These are phyloP conservation scores for Halteria grandinella DNA, from an alignment of 73 alveolate genomes.

Conservation along the genomic window DNA sequence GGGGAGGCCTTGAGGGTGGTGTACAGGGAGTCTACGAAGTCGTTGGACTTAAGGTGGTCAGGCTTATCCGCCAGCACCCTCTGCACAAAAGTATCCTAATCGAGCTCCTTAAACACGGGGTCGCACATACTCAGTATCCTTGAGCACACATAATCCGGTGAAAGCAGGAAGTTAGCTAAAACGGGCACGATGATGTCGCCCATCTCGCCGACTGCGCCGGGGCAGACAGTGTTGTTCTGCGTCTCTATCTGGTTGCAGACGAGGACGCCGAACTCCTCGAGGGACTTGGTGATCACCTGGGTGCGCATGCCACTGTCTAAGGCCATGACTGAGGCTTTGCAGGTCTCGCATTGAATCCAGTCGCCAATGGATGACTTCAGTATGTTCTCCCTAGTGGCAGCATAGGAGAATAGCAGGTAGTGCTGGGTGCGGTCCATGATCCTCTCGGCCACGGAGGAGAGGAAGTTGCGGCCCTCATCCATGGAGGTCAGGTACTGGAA, in stretches of 20 bases:
- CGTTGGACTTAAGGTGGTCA: constrained; percentile 49
- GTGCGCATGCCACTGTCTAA: constrained; percentile 13
- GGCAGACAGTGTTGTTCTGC: constrained; percentile 41
- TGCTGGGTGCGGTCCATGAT: constrained; percentile 20
- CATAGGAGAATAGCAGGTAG: constrained; percentile 5
- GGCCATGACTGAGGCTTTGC: constrained; percentile 15
- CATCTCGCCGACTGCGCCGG: constrained; percentile 57
- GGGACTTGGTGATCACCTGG: constrained; percentile 8
- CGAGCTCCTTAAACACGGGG: not conserved
- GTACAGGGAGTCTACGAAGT: constrained; percentile 51
- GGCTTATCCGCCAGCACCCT: constrained; percentile 65
- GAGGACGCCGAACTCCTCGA: not conserved
- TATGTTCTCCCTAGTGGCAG: too few species aligned
- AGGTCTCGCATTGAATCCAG: constrained; percentile 16
- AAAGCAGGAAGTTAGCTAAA: constrained; percentile 46
- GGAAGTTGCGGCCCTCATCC: constrained; percentile 13
- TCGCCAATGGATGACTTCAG: not conserved
- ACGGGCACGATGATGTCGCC: constrained; percentile 38
- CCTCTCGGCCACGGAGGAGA: not conserved
- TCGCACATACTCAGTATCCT: constrained; percentile 40
- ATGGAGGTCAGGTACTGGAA: constrained; percentile 14
- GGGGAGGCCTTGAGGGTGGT: constrained; percentile 6
- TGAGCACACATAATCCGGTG: constrained; percentile 59
- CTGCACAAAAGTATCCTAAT: too few species aligned
- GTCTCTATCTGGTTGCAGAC: constrained; percentile 21